Conservation (phyloP, 352 stramenopile genomes). For the Globisporangium sylvaticum region DNA sequence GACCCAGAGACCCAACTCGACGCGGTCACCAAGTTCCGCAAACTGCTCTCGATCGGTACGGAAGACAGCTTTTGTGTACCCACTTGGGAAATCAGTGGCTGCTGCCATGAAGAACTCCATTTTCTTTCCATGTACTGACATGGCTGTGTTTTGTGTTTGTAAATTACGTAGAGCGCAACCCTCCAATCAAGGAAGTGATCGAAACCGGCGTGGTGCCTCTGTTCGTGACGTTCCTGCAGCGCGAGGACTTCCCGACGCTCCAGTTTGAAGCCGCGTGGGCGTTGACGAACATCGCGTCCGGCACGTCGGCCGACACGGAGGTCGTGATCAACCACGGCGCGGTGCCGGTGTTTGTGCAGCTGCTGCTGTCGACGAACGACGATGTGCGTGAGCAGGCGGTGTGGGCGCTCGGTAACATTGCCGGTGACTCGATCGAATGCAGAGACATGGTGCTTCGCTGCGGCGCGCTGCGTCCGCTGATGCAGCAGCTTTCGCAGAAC, state of each 20-base stretch:
- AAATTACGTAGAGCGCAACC: constrained; percentile 90
- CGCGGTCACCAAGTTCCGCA: constrained; percentile 97
- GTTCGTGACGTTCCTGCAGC: constrained; percentile 97
- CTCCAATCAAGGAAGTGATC: constrained; percentile 99
- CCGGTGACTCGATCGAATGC: constrained; percentile 96
- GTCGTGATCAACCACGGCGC: constrained; percentile 97
- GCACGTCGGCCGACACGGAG: constrained; percentile 97
- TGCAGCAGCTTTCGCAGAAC: constrained; percentile 91
- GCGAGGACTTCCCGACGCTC: constrained; percentile 89
- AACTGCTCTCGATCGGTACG: constrained; percentile 96
- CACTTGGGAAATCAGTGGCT: background rate
- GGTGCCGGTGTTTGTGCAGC: constrained; percentile 95
- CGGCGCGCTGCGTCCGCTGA: constrained; percentile 93
- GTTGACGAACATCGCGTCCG: constrained; percentile 99
- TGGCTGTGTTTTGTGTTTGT: background rate
- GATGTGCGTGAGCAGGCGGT: constrained; percentile 96
- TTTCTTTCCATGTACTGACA: background rate
- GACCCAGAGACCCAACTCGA: constrained; percentile 93
- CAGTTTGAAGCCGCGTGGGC: constrained; percentile 99
- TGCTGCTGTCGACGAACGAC: constrained; percentile 96
- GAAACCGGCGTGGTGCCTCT: constrained; percentile 96
- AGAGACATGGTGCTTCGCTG: constrained; percentile 94
- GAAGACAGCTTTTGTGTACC: background rate
- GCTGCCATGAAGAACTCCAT: background rate
- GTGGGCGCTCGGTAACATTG: constrained; percentile 99